phyloP scores from a whole-genome alignment of 305 asterid species.

The Solanum hybrid region DNA sequence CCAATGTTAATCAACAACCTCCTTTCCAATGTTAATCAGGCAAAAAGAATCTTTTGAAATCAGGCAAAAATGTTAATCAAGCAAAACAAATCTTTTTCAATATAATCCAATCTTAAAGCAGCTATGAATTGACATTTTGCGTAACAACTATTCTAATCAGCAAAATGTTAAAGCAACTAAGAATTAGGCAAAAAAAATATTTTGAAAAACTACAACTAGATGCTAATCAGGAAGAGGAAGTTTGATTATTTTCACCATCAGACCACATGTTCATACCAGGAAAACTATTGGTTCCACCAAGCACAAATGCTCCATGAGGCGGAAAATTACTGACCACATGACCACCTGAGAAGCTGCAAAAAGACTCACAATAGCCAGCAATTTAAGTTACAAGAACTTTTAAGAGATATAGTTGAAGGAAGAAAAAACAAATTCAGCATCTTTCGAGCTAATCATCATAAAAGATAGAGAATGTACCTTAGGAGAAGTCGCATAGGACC shows the following conservation, averaged over 20 bases:
- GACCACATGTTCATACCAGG: too few species aligned
- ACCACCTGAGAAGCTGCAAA: constrained; percentile 74
- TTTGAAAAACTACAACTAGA: not conserved
- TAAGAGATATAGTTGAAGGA: not conserved
- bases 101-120: too few species aligned
- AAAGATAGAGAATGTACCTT: constrained; percentile 35
- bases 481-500: constrained; percentile 68
- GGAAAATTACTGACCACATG: constrained; percentile 81
- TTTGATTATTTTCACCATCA: constrained; percentile 18
- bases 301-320: constrained; percentile 92
- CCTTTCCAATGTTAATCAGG: too few species aligned
- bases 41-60: too few species aligned
- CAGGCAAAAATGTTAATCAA: too few species aligned
- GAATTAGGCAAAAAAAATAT: not conserved
- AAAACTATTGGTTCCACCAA: constrained; percentile 82
- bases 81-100: too few species aligned
- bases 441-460: not conserved
- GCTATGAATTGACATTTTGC: too few species aligned
- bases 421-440: not conserved
- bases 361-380: not conserved
- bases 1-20: too few species aligned
- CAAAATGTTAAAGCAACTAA: not conserved
- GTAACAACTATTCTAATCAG: too few species aligned
- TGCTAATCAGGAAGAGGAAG: constrained; percentile 28
- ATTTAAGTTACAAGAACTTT: not conserved